Conservation (phyloP, 768 basidiomycete species). For the Naganishia vishniacii region DNA sequence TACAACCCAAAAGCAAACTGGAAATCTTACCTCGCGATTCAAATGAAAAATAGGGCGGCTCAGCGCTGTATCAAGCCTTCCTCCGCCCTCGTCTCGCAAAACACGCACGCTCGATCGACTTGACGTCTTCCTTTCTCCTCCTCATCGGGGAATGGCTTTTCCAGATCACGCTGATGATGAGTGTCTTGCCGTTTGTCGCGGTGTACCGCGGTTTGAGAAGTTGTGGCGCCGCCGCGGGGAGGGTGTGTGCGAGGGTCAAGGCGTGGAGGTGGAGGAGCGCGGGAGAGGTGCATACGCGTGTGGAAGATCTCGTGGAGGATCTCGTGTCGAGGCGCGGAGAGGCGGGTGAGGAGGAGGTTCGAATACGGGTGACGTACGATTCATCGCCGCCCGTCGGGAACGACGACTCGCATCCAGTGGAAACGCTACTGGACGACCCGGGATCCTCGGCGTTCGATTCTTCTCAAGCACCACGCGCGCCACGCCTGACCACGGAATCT, state of each 20-base stretch:
- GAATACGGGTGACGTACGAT: neutral
- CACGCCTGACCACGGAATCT: too few relatives aligned
- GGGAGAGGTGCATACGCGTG: neutral
- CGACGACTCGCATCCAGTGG: neutral
- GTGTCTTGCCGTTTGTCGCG: slow-evolving; percentile 3
- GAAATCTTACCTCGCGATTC: too few relatives aligned
- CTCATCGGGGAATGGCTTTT: slow-evolving; percentile 7
- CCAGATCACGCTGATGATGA: slow-evolving; percentile 10
- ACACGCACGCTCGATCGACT: slow-evolving; percentile 4
- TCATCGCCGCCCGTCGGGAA: neutral
- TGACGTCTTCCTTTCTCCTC: neutral
- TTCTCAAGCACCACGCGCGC: too few relatives aligned
- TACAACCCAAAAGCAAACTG: neutral
- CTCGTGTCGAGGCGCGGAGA: neutral
- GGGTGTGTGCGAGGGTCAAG: neutral
- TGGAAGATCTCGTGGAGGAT: neutral
- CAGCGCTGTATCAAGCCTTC: neutral
- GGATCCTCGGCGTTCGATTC: too few relatives aligned
- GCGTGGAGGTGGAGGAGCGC: neutral
- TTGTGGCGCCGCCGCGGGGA: too few relatives aligned
- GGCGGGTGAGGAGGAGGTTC: neutral
- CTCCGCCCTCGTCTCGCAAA: neutral
- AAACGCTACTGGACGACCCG: neutral
- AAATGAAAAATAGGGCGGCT: neutral
- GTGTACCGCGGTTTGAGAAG: neutral